These are phyloP conservation scores for Backusella macrospora DNA, from an alignment of 192 early-diverging fungal genomes.

Conservation along the genomic window DNA sequence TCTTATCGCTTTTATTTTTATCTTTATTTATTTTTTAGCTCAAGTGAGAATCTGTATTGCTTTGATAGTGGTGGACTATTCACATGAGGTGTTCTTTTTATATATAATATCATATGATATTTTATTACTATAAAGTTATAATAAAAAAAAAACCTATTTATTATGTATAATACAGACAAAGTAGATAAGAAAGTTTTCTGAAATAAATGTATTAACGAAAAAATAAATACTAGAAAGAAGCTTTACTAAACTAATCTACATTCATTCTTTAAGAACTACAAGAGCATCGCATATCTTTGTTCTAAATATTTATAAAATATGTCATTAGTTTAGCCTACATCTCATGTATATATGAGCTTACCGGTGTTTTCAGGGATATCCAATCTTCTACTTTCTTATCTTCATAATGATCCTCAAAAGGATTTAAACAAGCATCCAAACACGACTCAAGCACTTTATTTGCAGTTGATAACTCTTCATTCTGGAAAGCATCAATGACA, in stretches of 20 bases:
- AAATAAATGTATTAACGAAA: no score
- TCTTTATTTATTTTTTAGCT: no score
- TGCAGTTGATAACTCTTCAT: conserved; percentile 46
- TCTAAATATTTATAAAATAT: not conserved
- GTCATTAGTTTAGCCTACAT: not conserved
- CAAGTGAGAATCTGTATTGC: no score
- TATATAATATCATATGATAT: no score
- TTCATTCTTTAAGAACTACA: conserved; percentile 8
- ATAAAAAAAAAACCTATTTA: no score
- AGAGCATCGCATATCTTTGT: conserved; percentile 16
- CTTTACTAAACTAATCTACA: not conserved
- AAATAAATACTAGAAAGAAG: no score
- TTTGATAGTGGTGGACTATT: no score
- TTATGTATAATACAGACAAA: no score
- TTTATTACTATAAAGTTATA: no score
- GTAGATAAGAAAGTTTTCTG: no score
- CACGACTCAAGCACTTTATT: conserved; percentile 43
- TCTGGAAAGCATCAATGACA: conserved; percentile 50
- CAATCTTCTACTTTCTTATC: conserved; percentile 10
- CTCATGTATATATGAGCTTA: not conserved
- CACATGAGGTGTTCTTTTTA: no score
- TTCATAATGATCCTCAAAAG: conserved; percentile 51
- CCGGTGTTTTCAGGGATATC: conserved; percentile 41
- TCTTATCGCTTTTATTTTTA: no score
- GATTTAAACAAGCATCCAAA: conserved; percentile 55